These are phyloP conservation scores for Aaosphaeria arxii DNA, from an alignment of 2,329 filamentous ascomycete species.

Conservation along the genomic window DNA sequence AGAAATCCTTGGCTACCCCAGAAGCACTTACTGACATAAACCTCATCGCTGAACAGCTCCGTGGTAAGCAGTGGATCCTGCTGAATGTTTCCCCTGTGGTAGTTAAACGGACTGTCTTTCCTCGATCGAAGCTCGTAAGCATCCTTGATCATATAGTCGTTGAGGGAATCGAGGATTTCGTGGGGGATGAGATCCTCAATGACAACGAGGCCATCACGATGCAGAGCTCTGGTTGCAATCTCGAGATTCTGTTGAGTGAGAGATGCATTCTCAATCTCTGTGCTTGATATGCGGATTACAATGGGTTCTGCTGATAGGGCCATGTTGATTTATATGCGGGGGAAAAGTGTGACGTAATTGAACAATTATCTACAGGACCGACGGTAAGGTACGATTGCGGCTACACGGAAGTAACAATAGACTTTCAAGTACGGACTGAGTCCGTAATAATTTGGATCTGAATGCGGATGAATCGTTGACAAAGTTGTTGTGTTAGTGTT, in stretches of 20 bases:
- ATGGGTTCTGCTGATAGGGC: slow-evolving; percentile 25
- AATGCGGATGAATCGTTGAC: too few species aligned
- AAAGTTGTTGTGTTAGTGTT: too few species aligned
- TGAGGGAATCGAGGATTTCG: slow-evolving; percentile 53
- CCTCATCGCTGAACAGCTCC: slow-evolving; percentile 34
- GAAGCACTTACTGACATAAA: slow-evolving; percentile 53
- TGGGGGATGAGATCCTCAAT: slow-evolving; percentile 40
- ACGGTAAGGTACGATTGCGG: too few species aligned
- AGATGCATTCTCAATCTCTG: slow-evolving; percentile 38
- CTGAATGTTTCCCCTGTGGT: slow-evolving; percentile 61
- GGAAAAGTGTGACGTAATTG: not conserved
- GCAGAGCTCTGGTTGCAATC: slow-evolving; percentile 30
- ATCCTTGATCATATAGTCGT: slow-evolving; percentile 59
- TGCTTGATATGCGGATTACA: slow-evolving; percentile 39
- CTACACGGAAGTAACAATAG: too few species aligned
- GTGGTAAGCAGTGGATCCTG: slow-evolving; percentile 56
- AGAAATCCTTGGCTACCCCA: not conserved
- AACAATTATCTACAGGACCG: too few species aligned
- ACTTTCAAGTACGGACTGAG: too few species aligned
- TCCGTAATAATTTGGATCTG: too few species aligned
- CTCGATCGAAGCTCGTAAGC: slow-evolving; percentile 50
- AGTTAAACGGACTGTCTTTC: slow-evolving; percentile 59
- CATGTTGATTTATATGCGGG: slow-evolving; percentile 9
- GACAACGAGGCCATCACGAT: slow-evolving; percentile 32
- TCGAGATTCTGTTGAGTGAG: slow-evolving; percentile 54